A percentile compares a stretch with the other conserved stretches of the same genome.
Evolutionary conservation across 2,329 filamentous ascomycete genomes (phyloP).

Genomic region (Penicillium sp.): DNA sequence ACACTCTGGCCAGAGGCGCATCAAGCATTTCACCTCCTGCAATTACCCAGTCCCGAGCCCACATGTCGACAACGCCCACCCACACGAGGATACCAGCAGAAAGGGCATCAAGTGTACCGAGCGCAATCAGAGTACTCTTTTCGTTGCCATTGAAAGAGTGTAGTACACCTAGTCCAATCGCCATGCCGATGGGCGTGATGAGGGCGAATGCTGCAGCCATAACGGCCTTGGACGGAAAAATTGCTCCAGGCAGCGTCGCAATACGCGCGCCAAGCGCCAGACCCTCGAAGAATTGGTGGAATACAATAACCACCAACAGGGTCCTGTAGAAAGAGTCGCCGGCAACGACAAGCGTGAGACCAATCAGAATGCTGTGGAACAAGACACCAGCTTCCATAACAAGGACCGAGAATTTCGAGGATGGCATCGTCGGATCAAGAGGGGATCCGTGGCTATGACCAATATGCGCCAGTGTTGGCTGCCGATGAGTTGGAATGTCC

Average conservation of each 20-base stretch:
- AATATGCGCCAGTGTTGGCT: slow-evolving; percentile 25
- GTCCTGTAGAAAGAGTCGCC: slow-evolving; percentile 55
- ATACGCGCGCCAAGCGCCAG: slow-evolving; percentile 73
- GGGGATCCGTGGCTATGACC: slow-evolving; percentile 37
- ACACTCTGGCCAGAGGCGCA: slow-evolving; percentile 52
- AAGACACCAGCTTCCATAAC: slow-evolving; percentile 74
- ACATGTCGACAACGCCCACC: slow-evolving; percentile 80
- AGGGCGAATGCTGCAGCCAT: slow-evolving; percentile 67
- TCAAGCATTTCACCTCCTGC: slow-evolving; percentile 58
- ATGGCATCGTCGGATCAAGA: slow-evolving; percentile 32
- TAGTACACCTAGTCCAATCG: slow-evolving; percentile 73
- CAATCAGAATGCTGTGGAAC: slow-evolving; percentile 68
- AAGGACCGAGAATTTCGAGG: slow-evolving; percentile 61
- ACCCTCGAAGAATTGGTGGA: slow-evolving; percentile 79
- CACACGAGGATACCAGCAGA: slow-evolving; percentile 77
- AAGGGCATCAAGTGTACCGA: slow-evolving; percentile 72
- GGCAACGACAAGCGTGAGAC: slow-evolving; percentile 47
- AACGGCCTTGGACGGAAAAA: slow-evolving; percentile 50
- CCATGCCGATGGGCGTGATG: slow-evolving; percentile 77
- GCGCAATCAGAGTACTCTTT: slow-evolving; percentile 65
- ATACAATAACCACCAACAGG: slow-evolving; percentile 66
- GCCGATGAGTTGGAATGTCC: slow-evolving; percentile 8
- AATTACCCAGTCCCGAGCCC: slow-evolving; percentile 72
- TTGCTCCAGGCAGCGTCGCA: slow-evolving; percentile 52
- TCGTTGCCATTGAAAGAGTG: slow-evolving; percentile 73